These are phyloP conservation scores for Microthlaspi erraticum DNA, from an alignment of 345 rosid genomes.

Conservation along the genomic window DNA sequence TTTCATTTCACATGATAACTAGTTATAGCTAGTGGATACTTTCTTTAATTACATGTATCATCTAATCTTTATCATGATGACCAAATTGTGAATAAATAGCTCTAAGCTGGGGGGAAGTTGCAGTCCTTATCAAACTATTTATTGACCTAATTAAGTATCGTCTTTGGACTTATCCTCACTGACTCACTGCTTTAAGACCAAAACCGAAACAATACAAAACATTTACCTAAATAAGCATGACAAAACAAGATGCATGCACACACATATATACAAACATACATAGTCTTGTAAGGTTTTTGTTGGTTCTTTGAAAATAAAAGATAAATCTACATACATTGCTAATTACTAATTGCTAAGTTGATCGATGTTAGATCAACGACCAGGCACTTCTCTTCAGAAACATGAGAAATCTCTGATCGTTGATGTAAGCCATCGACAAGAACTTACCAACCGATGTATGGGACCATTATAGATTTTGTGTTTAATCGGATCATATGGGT, in stretches of 20 bases:
- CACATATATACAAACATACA: conserved; percentile 35
- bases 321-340: not conserved
- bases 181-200: conserved; percentile 27
- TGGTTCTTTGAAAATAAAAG: not conserved
- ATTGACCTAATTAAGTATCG: conserved; percentile 29
- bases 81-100: conserved; percentile 42
- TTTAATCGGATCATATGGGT: conserved; percentile 38
- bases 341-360: conserved; percentile 12
- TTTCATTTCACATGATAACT: not conserved
- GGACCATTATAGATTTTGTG: conserved; percentile 44
- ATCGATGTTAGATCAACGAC: conserved; percentile 36
- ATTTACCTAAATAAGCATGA: conserved; percentile 44
- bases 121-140: conserved; percentile 31
- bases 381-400: conserved; percentile 32
- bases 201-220: conserved; percentile 22
- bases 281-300: conserved; percentile 26
- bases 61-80: not conserved
- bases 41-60: conserved; percentile 29
- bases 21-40: not conserved
- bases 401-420: conserved; percentile 3
- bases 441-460: conserved; percentile 27
- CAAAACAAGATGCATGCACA: conserved; percentile 37
- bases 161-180: conserved; percentile 33
- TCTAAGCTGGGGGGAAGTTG: conserved; percentile 37
- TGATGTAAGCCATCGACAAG: conserved; percentile 32